These are phyloP conservation scores for Cinnamomum chago DNA, from an alignment of 164 flowering plant species.

Conservation along the genomic window DNA sequence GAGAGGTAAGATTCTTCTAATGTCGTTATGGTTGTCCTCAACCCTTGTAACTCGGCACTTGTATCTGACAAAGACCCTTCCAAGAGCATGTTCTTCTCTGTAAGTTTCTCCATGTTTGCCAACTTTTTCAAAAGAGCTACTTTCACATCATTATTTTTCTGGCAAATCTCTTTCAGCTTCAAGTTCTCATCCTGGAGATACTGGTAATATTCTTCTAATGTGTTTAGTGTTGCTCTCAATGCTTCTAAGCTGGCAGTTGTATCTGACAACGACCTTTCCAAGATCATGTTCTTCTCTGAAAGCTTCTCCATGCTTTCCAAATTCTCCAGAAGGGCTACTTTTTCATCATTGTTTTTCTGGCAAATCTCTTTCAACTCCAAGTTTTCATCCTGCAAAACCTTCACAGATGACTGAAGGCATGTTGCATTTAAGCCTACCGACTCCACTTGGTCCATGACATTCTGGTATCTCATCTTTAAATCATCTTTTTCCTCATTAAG, in stretches of 20 bases:
- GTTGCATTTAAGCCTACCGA: constrained; percentile 56
- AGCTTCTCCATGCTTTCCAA: constrained; percentile 47
- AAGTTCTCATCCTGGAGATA: constrained; percentile 55
- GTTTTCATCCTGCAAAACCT: constrained; percentile 65
- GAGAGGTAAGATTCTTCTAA: background rate
- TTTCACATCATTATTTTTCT: too few species aligned
- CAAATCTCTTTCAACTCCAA: constrained; percentile 49
- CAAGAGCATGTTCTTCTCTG: constrained; percentile 50
- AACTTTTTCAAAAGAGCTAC: constrained; percentile 58
- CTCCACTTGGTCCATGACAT: constrained; percentile 50
- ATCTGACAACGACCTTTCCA: constrained; percentile 50
- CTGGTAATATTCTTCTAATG: constrained; percentile 34
- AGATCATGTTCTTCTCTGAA: constrained; percentile 32
- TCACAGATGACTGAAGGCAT: constrained; percentile 44
- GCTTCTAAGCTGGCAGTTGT: constrained; percentile 42
- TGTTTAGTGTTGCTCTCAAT: constrained; percentile 26
- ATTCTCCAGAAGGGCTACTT: constrained; percentile 42
- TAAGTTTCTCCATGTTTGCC: constrained; percentile 54
- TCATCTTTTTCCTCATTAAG: constrained; percentile 61
- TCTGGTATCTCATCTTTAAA: constrained; percentile 41
- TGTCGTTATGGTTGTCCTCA: constrained; percentile 42
- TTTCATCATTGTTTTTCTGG: constrained; percentile 42
- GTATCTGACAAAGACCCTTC: constrained; percentile 59
- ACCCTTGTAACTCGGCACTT: constrained; percentile 58
- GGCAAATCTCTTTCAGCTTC: constrained; percentile 45